Evolutionary conservation across 192 early-diverging fungal species (phyloP).

Genomic region (Umbelopsis sp.): DNA sequence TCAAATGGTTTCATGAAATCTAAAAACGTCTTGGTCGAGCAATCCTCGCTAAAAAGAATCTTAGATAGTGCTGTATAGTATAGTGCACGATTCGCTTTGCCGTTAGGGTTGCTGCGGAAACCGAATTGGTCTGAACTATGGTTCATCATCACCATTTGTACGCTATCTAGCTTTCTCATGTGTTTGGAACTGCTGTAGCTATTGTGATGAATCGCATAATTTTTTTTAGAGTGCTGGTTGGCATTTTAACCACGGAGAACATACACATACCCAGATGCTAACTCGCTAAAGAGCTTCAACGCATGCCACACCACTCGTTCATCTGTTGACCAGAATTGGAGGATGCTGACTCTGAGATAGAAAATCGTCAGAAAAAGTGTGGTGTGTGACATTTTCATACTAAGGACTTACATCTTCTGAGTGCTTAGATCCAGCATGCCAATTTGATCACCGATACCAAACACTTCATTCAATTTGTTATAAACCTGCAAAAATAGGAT

Average conservation of each 20-base stretch:
- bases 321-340: conserved; percentile 62
- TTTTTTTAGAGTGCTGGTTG: not conserved
- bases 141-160: conserved; percentile 66
- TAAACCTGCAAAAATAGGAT: conserved; percentile 57
- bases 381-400: not conserved
- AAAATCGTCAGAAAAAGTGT: conserved; percentile 40
- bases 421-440: conserved; percentile 65
- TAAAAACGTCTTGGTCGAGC: conserved; percentile 60
- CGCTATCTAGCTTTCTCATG: conserved; percentile 76
- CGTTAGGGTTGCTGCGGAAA: conserved; percentile 65
- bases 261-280: conserved; percentile 54
- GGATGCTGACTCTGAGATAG: conserved; percentile 56
- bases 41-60: conserved; percentile 74
- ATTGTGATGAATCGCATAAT: not conserved
- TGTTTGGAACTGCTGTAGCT: conserved; percentile 78
- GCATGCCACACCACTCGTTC: conserved; percentile 63
- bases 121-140: conserved; percentile 74
- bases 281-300: conserved; percentile 75
- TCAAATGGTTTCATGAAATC: conserved; percentile 77
- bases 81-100: conserved; percentile 62
- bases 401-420: conserved; percentile 58
- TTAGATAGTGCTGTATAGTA: conserved; percentile 84
- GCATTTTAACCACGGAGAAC: too few relatives aligned
- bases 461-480: conserved; percentile 59
- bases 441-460: conserved; percentile 68